These are phyloP conservation scores for Petunia secreta DNA, from an alignment of 257 asterid genomes.

Conservation along the genomic window DNA sequence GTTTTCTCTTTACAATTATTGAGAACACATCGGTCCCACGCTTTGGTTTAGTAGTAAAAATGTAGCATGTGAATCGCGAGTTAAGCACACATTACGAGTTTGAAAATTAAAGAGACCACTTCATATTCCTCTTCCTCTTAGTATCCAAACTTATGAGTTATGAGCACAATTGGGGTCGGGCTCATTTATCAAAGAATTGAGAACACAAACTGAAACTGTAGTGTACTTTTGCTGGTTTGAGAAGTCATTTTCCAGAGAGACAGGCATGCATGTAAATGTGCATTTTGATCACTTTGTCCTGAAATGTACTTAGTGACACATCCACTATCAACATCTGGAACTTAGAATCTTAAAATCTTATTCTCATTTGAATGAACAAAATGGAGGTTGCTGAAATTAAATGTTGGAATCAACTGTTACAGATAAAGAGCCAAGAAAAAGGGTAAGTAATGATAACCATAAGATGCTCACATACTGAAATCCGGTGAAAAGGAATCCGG, in stretches of 20 bases:
- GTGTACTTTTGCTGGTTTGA: slow-evolving; percentile 4
- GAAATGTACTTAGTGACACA: neutral
- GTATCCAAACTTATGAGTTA: too few species aligned
- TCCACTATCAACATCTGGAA: slow-evolving; percentile 12
- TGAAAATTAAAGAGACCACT: too few species aligned
- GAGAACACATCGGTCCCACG: neutral
- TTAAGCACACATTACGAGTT: too few species aligned
- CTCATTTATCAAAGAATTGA: neutral
- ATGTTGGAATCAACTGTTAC: neutral
- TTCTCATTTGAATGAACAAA: slow-evolving; percentile 5
- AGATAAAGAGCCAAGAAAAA: neutral
- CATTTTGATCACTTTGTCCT: slow-evolving; percentile 6
- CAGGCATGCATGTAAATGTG: neutral
- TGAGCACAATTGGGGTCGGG: too few species aligned
- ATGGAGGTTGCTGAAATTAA: neutral
- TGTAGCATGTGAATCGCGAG: too few species aligned
- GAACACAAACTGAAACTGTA: slow-evolving; percentile 9
- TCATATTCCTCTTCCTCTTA: too few species aligned
- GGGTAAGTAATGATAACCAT: neutral
- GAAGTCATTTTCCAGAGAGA: slow-evolving; percentile 18
- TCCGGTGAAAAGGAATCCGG: slow-evolving; percentile 36
- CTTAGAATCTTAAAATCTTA: neutral
- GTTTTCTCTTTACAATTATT: neutral
- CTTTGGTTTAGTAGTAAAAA: too few species aligned
- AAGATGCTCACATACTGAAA: neutral